Base-by-base conservation (phyloP, 768 basidiomycete genomes). In the Sporobolomyces pararoseus region DNA sequence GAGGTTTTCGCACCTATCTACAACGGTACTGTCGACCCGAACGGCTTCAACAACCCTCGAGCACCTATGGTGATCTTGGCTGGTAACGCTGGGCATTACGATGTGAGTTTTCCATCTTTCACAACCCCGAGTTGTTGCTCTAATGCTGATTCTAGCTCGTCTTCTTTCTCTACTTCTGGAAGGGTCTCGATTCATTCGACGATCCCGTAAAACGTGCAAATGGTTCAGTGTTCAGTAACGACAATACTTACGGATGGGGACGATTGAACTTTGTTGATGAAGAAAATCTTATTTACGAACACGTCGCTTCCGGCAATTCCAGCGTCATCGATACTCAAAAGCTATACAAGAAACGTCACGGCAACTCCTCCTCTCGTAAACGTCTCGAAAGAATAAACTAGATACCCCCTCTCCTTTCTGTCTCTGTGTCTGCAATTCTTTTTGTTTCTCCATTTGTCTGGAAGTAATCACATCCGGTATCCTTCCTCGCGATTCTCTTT, bases 11-110 rank as follows among this genome's bases (percentile, higher is more conserved):
- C 17, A n/a, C 71, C 71, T 9, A 62, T 59, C 19, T 66, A 47
- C 55, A 73, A 73, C 54, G 66, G 61, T n/a, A 73, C 71, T 0
- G 37, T 73, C 49, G 71, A 73, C 42, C 39, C 59, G 2, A 63
- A 62, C 63, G 66, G 67, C 0, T 42, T 68, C 53, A 52, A 68
- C 58, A 65, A 70, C 47, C 63, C 69, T 25, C 64, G 64, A 13
- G 59, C 59, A 9, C 63, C 69, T 0, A 21, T 54, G 7, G 35
- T 32, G 7, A n/a, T 58, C 51, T 13, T 68, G 32, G 39, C 37
- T 27, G 71, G 53, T 9, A 47, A 32, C 39, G 64, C 47, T n/a
- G 65, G 70, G 16, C 64, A 66, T 31, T 72, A 72, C 52, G 71
- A 66, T 39, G 63, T 65, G 17, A 35, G 59, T 3, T 12, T 39